These are phyloP conservation scores for Diaporthe nobilis DNA, from an alignment of 2,329 filamentous ascomycete species.

Conservation along the genomic window DNA sequence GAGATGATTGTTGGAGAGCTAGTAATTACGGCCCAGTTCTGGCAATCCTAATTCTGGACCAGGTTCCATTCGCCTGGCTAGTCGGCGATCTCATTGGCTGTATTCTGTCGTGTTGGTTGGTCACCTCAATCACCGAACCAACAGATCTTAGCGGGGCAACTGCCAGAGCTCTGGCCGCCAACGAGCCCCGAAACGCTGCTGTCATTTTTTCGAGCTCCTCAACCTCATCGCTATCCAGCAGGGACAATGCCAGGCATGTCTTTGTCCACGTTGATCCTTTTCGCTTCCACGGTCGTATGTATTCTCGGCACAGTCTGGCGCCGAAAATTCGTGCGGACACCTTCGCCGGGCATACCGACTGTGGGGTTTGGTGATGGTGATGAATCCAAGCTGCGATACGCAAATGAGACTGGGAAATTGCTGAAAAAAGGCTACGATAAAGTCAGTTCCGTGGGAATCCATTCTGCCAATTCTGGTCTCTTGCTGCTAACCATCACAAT, in stretches of 20 bases:
- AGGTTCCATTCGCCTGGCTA: too few species aligned
- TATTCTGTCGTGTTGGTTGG: background rate
- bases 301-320: background rate
- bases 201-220: background rate
- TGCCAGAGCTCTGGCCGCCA: too few species aligned
- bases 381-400: slow-evolving; percentile 19
- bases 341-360: background rate
- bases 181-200: background rate
- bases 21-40: too few species aligned
- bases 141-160: background rate
- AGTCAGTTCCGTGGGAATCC: background rate
- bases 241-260: background rate
- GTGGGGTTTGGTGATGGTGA: slow-evolving; percentile 7
- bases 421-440: slow-evolving; percentile 26
- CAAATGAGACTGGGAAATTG: slow-evolving; percentile 17
- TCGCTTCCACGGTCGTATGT: background rate
- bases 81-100: background rate
- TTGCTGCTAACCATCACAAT: background rate
- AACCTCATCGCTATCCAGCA: background rate
- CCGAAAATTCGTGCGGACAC: background rate
- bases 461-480: background rate
- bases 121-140: background rate
- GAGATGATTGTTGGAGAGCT: too few species aligned
- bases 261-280: background rate
- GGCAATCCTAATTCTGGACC: too few species aligned